These are phyloP conservation scores for Pyrus communis DNA, from an alignment of 306 rosid genomes.

Conservation along the genomic window DNA sequence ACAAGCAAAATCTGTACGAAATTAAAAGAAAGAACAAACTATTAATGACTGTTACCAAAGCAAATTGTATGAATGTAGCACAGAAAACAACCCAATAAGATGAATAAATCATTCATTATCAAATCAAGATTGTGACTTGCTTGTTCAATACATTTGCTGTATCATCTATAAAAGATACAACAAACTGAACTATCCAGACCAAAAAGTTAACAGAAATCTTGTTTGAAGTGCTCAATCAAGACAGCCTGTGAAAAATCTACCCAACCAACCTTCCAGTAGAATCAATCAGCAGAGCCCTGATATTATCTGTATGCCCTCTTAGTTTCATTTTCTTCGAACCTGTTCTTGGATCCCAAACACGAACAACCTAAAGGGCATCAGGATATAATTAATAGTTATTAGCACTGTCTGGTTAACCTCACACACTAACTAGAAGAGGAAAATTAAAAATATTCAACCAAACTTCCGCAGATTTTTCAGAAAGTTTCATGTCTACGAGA, in stretches of 20 bases:
- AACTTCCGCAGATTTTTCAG: background rate
- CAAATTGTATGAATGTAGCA: background rate
- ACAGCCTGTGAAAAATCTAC: constrained; percentile 1
- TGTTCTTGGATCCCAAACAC: constrained; percentile 95
- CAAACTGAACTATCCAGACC: background rate
- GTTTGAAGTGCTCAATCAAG: background rate
- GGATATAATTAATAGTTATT: constrained; percentile 13
- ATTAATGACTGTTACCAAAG: constrained; percentile 1
- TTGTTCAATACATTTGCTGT: background rate
- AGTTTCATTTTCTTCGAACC: constrained; percentile 94
- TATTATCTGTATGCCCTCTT: constrained; percentile 92
- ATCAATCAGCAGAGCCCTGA: constrained; percentile 88
- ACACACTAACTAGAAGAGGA: constrained; percentile 1
- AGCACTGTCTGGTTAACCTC: background rate
- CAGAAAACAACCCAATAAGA: background rate
- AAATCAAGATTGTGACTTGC: background rate
- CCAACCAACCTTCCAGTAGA: constrained; percentile 82
- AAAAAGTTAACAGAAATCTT: background rate
- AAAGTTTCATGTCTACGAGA: constrained; percentile 5
- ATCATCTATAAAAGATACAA: constrained; percentile 1
- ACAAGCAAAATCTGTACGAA: constrained; percentile 71
- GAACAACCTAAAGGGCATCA: constrained; percentile 61
- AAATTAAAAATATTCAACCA: constrained; percentile 1
- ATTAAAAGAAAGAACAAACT: constrained; percentile 1
- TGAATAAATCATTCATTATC: background rate